phyloP scores from a whole-genome alignment of 176 grass and related monocot genomes.

The maize (Zea mays) region DNA sequence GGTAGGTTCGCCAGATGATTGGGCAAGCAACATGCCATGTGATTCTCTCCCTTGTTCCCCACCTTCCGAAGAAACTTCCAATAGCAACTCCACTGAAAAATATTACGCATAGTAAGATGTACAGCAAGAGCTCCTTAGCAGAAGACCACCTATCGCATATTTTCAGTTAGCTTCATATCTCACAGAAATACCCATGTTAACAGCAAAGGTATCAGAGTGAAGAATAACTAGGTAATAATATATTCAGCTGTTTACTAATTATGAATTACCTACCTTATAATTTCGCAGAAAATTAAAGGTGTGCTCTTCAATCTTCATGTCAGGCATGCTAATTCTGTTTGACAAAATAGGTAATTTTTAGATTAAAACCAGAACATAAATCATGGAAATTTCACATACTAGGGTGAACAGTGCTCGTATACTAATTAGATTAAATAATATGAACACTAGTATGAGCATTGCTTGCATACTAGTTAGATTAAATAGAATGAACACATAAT shows the following conservation, averaged over 20 bases:
- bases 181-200: constrained; percentile 32
- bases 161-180: constrained; percentile 35
- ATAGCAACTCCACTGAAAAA: constrained; percentile 35
- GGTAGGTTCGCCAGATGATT: constrained; percentile 59
- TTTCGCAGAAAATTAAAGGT: constrained; percentile 22
- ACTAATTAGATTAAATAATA: no score
- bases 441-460: no score
- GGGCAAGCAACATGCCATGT: constrained; percentile 58
- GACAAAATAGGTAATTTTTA: no score
- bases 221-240: constrained; percentile 20
- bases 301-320: neutral
- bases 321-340: neutral
- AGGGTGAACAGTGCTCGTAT: no score
- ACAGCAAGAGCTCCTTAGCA: constrained; percentile 40
- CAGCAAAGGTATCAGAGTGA: constrained; percentile 46
- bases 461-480: no score
- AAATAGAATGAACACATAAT: no score
- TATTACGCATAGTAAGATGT: constrained; percentile 32
- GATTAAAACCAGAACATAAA: no score
- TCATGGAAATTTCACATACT: no score
- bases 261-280: neutral
- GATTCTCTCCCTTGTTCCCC: constrained; percentile 45
- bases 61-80: constrained; percentile 36
- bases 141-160: constrained; percentile 9
- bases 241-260: constrained; percentile 20